A percentile compares a stretch with the other conserved stretches of the same genome.
Conservation (phyloP, 768 basidiomycete genomes). For the Russula sp. region DNA sequence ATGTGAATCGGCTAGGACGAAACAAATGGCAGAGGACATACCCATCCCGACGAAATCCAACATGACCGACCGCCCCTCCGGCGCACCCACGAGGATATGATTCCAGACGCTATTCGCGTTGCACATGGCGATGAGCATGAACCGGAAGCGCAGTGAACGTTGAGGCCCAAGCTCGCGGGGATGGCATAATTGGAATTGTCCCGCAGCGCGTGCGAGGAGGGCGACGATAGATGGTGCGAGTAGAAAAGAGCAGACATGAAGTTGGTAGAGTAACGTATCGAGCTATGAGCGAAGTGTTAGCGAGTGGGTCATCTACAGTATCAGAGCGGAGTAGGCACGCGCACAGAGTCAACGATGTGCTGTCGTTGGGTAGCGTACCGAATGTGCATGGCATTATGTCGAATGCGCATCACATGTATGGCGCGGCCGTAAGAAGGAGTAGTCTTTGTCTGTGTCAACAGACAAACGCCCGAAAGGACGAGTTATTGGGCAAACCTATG, state of each 20-base stretch:
- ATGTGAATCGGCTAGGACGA: background rate
- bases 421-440: background rate
- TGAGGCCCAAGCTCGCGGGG: constrained; percentile 62
- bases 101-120: constrained; percentile 57
- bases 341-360: constrained; percentile 63
- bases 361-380: constrained; percentile 54
- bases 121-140: constrained; percentile 49
- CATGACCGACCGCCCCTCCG: constrained; percentile 56
- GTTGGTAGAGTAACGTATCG: constrained; percentile 63
- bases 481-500: constrained; percentile 5
- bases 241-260: constrained; percentile 73
- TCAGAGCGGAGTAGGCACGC: constrained; percentile 24
- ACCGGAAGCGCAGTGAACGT: constrained; percentile 65
- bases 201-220: constrained; percentile 47
- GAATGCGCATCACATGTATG: constrained; percentile 29
- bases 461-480: constrained; percentile 18
- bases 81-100: constrained; percentile 48
- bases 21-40: constrained; percentile 32
- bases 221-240: constrained; percentile 61
- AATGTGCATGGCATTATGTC: constrained; percentile 39
- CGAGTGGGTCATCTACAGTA: constrained; percentile 5
- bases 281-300: constrained; percentile 39
- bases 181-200: constrained; percentile 60
- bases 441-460: constrained; percentile 9
- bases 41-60: constrained; percentile 79